Percentiles rank a stretch among this genome's conserved stretches.
Evolutionary conservation across 73 alveolate genomes (phyloP).

Genomic region (Paramecium pentaurelia): DNA sequence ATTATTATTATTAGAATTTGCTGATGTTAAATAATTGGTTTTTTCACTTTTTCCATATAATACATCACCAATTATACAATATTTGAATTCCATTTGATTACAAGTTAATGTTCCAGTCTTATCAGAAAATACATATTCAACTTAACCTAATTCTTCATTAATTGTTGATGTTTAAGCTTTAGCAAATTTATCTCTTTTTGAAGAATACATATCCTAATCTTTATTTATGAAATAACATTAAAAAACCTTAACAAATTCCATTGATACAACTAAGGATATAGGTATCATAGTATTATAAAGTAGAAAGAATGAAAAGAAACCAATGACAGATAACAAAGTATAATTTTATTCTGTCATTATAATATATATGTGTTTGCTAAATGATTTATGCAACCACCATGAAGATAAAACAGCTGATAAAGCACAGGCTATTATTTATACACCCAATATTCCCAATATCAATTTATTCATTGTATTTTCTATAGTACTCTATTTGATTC

Average conservation of each 20-base stretch:
- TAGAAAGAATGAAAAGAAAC: constrained; percentile 82
- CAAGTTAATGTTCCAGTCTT: constrained; percentile 99
- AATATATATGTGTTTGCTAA: neutral
- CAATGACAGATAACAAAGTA: constrained; percentile 44
- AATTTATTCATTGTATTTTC: constrained; percentile 51
- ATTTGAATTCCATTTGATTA: constrained; percentile 96
- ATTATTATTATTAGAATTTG: neutral
- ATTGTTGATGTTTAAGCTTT: constrained; percentile 95
- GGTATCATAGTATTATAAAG: constrained; percentile 96
- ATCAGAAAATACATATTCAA: constrained; percentile 97
- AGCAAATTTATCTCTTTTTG: constrained; percentile 82
- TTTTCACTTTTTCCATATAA: constrained; percentile 46
- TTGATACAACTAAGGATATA: constrained; percentile 91
- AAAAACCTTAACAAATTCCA: constrained; percentile 92
- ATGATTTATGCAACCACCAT: constrained; percentile 45
- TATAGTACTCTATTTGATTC: constrained; percentile 84
- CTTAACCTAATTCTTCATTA: constrained; percentile 99
- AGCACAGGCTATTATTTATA: constrained; percentile 54
- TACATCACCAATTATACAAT: constrained; percentile 69
- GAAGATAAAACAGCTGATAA: constrained; percentile 35
- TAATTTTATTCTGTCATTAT: neutral
- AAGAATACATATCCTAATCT: constrained; percentile 78
- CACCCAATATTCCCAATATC: constrained; percentile 55
- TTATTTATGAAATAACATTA: constrained; percentile 79
- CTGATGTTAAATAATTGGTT: neutral